Percentiles rank a stretch among this genome's conserved stretches.
Evolutionary conservation across 75 land plant species (phyloP).

Genomic region (Picea sitchensis): DNA sequence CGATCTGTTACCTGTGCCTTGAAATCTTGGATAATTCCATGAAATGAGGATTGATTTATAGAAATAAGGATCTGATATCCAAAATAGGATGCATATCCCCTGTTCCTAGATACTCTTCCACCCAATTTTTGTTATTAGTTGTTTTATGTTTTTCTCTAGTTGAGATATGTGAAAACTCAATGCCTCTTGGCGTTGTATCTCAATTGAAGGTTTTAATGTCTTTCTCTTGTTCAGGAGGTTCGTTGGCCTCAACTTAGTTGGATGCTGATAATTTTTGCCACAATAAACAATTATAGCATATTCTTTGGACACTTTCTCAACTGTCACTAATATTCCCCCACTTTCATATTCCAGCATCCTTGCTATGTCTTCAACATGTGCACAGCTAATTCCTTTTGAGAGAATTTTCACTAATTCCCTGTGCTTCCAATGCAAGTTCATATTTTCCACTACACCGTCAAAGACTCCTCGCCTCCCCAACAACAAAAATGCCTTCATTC

Average conservation of each 20-base stretch:
- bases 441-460: conserved; percentile 87
- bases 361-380: conserved; percentile 62
- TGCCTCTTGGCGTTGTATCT: conserved; percentile 74
- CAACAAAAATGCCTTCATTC: conserved; percentile 68
- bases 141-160: conserved; percentile 48
- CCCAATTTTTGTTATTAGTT: conserved; percentile 14
- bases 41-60: too few species aligned
- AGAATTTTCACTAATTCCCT: conserved; percentile 81
- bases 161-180: conserved; percentile 66
- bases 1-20: too few species aligned
- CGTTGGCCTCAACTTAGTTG: conserved; percentile 63
- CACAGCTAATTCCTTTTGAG: conserved; percentile 58
- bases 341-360: conserved; percentile 70
- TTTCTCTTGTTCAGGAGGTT: conserved; percentile 76
- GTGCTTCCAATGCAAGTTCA: conserved; percentile 92
- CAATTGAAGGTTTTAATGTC: conserved; percentile 68
- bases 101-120: too few species aligned
- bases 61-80: too few species aligned
- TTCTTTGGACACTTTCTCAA: conserved; percentile 67
- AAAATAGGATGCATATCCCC: too few species aligned
- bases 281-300: conserved; percentile 69
- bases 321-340: conserved; percentile 66
- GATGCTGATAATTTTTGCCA: conserved; percentile 81
- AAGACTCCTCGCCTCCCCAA: conserved; percentile 85
- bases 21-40: too few species aligned